These are phyloP conservation scores for Elsinoe necatrix DNA, from an alignment of 2,329 filamentous ascomycete species.

Conservation along the genomic window DNA sequence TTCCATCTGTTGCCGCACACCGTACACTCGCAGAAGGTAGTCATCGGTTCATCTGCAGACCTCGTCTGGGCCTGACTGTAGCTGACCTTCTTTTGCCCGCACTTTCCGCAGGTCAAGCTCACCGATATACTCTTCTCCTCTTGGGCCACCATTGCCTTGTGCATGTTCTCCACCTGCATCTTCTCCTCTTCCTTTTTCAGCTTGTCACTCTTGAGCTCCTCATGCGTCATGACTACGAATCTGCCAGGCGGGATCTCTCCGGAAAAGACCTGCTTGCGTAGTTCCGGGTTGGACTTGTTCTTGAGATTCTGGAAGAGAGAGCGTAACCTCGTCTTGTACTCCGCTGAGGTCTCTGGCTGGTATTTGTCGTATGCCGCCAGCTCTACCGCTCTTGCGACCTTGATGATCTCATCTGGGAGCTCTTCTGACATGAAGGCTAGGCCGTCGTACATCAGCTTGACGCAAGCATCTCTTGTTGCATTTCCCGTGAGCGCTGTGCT, in stretches of 20 bases:
- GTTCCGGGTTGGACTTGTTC: constrained; percentile 72
- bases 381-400: constrained; percentile 63
- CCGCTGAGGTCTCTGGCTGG: constrained; percentile 59
- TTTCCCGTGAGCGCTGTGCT: constrained; percentile 68
- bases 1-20: constrained; percentile 46
- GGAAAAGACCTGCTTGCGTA: constrained; percentile 66
- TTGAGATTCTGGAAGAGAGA: constrained; percentile 93
- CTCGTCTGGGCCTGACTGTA: constrained; percentile 95
- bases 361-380: constrained; percentile 61
- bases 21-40: constrained; percentile 48
- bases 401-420: constrained; percentile 57
- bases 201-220: constrained; percentile 84
- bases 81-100: constrained; percentile 85
- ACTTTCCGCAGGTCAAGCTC: constrained; percentile 82
- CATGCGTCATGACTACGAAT: constrained; percentile 80
- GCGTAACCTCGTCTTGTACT: constrained; percentile 82
- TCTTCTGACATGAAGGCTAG: constrained; percentile 62
- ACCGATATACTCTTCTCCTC: constrained; percentile 84
- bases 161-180: constrained; percentile 88
- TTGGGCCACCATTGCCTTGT: constrained; percentile 89
- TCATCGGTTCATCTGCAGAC: constrained; percentile 82
- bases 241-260: constrained; percentile 62
- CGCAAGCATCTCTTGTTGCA: constrained; percentile 68
- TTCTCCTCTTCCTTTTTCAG: constrained; percentile 66
- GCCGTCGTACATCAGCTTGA: constrained; percentile 90